Percentiles rank a stretch among this genome's conserved stretches.
Evolutionary conservation across 441 rosid species (phyloP).

Genomic region (Corymbia citriodora): DNA sequence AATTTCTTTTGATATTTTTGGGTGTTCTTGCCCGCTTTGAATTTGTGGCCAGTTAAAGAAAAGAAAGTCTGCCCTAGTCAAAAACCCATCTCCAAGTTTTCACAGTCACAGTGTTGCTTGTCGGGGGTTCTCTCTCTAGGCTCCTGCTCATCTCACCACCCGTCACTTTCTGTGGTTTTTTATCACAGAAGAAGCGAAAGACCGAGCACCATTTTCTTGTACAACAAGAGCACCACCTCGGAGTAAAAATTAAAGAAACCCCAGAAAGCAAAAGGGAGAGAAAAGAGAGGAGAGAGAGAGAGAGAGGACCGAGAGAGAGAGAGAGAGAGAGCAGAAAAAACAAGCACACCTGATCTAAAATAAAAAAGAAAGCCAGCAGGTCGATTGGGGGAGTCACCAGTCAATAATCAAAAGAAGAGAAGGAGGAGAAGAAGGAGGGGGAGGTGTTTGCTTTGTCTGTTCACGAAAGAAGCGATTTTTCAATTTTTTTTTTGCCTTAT

Average conservation of each 20-base stretch:
- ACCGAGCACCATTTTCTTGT: not conserved
- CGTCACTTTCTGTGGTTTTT: constrained; percentile 43
- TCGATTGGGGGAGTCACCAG: not conserved
- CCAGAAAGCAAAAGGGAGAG: not conserved
- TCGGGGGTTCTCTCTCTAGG: constrained; percentile 29
- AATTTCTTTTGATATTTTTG: not conserved
- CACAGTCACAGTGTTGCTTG: constrained; percentile 37
- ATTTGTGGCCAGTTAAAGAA: not conserved
- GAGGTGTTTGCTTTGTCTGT: constrained; percentile 3
- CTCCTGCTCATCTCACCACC: constrained; percentile 12
- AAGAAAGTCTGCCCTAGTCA: constrained; percentile 19
- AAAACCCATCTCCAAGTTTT: constrained; percentile 33
- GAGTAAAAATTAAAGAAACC: constrained; percentile 1
- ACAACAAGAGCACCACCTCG: constrained; percentile 3
- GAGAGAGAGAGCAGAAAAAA: not conserved
- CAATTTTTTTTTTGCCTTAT: not conserved
- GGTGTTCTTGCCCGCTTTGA: not conserved
- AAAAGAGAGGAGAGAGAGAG: not conserved
- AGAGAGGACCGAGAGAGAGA: constrained; percentile 9
- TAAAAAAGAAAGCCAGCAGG: not conserved
- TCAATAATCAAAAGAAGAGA: not conserved
- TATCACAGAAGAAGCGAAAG: constrained; percentile 19
- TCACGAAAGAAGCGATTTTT: not conserved
- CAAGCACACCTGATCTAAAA: not conserved
- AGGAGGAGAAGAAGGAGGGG: constrained; percentile 6